Evolutionary conservation across 768 basidiomycete species (phyloP).

Genomic region (Brasilioporus rufonigricans): DNA sequence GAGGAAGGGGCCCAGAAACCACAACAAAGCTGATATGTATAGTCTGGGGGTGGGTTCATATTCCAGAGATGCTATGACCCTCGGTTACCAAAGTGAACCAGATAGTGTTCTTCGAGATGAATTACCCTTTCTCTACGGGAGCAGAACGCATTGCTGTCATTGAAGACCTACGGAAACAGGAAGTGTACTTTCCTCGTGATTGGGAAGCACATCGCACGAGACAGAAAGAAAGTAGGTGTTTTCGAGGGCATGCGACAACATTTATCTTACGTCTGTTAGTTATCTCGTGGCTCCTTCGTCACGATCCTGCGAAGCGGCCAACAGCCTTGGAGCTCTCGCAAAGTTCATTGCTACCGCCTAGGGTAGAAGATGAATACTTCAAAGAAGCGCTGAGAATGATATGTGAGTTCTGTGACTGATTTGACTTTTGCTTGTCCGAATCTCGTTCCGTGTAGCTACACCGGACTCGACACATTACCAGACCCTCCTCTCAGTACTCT

Average conservation of each 20-base stretch:
- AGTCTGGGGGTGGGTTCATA: slow-evolving; percentile 72
- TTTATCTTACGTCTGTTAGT: slow-evolving; percentile 41
- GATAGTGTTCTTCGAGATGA: slow-evolving; percentile 99
- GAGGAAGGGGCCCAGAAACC: slow-evolving; percentile 64
- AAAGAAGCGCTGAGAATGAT: slow-evolving; percentile 75
- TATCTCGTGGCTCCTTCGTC: slow-evolving; percentile 77
- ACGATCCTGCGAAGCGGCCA: slow-evolving; percentile 76
- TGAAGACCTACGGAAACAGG: slow-evolving; percentile 69
- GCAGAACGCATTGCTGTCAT: slow-evolving; percentile 84
- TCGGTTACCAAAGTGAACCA: slow-evolving; percentile 28
- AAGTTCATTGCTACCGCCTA: slow-evolving; percentile 70
- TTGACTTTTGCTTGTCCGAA: not conserved
- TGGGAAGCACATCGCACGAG: slow-evolving; percentile 65
- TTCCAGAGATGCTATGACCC: not conserved
- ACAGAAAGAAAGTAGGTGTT: slow-evolving; percentile 67
- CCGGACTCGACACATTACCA: slow-evolving; percentile 80
- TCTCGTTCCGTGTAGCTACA: slow-evolving; percentile 48
- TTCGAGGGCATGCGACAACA: not conserved
- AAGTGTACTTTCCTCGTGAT: slow-evolving; percentile 69
- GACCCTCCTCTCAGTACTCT: slow-evolving; percentile 73
- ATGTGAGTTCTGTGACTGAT: slow-evolving; percentile 41
- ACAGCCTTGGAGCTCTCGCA: slow-evolving; percentile 81
- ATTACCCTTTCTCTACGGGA: slow-evolving; percentile 76
- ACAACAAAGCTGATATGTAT: slow-evolving; percentile 91
- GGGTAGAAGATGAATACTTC: slow-evolving; percentile 84